Base-by-base conservation (phyloP, 78 protist species). In the Mastigamoeba balamuthi region DNA sequence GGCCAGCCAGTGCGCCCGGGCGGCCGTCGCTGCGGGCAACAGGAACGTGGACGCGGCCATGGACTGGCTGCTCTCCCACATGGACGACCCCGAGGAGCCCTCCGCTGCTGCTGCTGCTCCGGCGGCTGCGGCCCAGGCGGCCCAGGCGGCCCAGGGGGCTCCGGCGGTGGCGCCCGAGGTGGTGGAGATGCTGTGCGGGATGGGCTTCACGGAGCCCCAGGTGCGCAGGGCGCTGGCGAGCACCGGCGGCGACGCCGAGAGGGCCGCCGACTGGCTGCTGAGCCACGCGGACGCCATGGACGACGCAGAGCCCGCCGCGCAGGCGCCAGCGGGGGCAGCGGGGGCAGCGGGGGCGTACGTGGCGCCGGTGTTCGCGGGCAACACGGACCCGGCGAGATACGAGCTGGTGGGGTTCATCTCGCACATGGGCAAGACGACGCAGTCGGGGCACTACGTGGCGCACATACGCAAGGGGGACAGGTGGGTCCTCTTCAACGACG, bases 201-300 rank as follows among this genome's bases (percentile, higher is more conserved):
- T 90, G 94, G 94, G 94, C 30, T 90, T 90, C 65, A 63, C 74
- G 27, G 52, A 23, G 4, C 4, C 72, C 1, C 93, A 89, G 75
- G 83, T 85, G 1, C 36, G 69, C 41, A 69, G 44, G 39, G 91
- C 90, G 7, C 87, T 91, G 3, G 36, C 43, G 44, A 27, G 30
- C 17, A 88, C 95, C 27, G 68, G 33, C 9, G 58, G 68, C 72
- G 75, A 84, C 77, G 69, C 83, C 28, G 96, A 92, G 58, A 73
- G 96, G 33, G 96, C 96, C 9, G 88, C 78, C 0, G 96, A 93
- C 52, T 93, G 96, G 96, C 69, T 92, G 63, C 83, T 93, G 69
- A 36, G 66, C 40, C 91, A 90, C 41, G 33, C 66, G n/a, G 95
- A 93, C 74, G 76, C 76, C 7, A 44, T 86, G 4, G 90, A 90